phyloP scores from a whole-genome alignment of 1,139 yeast genomes.

The Geotrichum klebahnii region DNA sequence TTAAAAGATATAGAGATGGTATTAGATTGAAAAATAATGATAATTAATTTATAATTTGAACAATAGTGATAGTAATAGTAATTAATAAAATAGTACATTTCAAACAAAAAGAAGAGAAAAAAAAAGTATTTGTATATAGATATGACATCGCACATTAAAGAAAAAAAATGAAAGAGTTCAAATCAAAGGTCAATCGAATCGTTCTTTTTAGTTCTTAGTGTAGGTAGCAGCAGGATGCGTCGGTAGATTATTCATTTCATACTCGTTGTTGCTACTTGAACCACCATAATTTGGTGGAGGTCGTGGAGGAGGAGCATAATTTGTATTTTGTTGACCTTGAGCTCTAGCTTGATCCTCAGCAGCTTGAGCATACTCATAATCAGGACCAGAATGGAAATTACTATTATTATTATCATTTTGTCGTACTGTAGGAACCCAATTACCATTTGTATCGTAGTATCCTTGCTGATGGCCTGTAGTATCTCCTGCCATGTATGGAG shows the following conservation, averaged over 20 bases:
- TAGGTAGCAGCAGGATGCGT: constrained; percentile 10
- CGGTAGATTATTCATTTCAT: constrained; percentile 13
- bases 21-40: too few species aligned
- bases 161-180: neutral
- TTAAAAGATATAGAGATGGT: too few species aligned
- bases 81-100: too few species aligned
- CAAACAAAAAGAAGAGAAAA: too few species aligned
- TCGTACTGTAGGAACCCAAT: constrained; percentile 40
- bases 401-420: constrained; percentile 11
- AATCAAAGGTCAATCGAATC: neutral
- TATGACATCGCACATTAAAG: too few species aligned
- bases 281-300: constrained; percentile 24
- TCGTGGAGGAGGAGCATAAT: constrained; percentile 27
- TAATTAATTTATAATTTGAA: too few species aligned
- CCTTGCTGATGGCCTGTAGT: constrained; percentile 69
- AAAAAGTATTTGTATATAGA: too few species aligned
- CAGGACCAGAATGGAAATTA: constrained; percentile 7
- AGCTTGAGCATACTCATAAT: neutral
- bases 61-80: too few species aligned
- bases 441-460: constrained; percentile 69
- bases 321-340: constrained; percentile 1
- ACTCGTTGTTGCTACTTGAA: neutral
- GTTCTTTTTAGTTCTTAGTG: constrained; percentile 3
- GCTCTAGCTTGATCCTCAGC: constrained; percentile 10
- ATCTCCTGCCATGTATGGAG: constrained; percentile 49